Evolutionary conservation across 257 asterid species (phyloP).

Genomic region (Gynochthodes officinalis): DNA sequence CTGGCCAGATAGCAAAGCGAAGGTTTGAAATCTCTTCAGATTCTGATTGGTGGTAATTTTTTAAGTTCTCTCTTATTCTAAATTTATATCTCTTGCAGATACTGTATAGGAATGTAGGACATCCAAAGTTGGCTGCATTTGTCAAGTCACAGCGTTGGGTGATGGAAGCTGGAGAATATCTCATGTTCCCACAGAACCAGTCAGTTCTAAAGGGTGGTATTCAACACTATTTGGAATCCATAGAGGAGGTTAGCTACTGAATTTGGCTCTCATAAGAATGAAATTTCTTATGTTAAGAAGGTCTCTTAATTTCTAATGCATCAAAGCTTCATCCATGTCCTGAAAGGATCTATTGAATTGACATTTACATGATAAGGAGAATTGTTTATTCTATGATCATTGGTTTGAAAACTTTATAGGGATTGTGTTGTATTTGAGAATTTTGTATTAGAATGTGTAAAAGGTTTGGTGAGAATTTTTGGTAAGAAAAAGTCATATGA

Average conservation of each 20-base stretch:
- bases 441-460: no score
- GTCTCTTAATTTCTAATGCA: not conserved
- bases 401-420: not conserved
- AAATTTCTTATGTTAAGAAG: not conserved
- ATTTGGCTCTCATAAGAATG: constrained; percentile 7
- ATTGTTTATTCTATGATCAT: not conserved
- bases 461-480: no score
- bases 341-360: not conserved
- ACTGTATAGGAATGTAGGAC: constrained; percentile 77
- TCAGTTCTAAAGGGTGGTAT: constrained; percentile 64
- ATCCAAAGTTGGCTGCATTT: constrained; percentile 76
- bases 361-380: not conserved
- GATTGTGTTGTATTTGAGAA: no score
- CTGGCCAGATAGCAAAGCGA: constrained; percentile 88
- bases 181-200: constrained; percentile 59
- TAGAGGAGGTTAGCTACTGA: constrained; percentile 70
- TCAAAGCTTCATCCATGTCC: not conserved
- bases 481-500: no score
- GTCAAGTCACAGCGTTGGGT: constrained; percentile 71
- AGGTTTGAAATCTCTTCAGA: constrained; percentile 39
- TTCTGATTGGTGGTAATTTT: constrained; percentile 10
- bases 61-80: constrained; percentile 21
- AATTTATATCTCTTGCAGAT: constrained; percentile 44
- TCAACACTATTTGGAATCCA: constrained; percentile 74
- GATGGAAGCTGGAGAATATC: constrained; percentile 73